Evolutionary conservation across 208 protist species (phyloP), one percentile per base, ranked within the genome.

Genomic region (Crithidia thermophila): DNA sequence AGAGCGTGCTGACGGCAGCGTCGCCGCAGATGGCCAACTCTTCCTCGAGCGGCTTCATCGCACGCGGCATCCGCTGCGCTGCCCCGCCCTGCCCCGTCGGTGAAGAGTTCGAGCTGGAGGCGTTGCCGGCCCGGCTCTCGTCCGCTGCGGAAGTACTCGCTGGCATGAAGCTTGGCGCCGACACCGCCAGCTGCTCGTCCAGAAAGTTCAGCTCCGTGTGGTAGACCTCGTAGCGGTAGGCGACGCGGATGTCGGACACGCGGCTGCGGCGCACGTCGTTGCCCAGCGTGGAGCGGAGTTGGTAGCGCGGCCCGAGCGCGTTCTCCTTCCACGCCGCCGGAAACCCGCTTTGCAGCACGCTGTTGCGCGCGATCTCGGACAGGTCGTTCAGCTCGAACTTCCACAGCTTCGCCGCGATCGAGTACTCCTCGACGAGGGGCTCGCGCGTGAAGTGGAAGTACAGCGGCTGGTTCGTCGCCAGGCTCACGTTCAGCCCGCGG

Each of bases 341-440:
- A 62, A 98, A 99, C 27, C 98, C 98, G 65, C 85, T 93, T 73
- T 98, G 93, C 21, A 98, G 68, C 6, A 99, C 98, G 33, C 80
- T 94, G 76, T 99, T 99, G 30, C 96, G 91, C n/a, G 98, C 98
- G 56, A 99, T 98, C 77, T 99, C 99, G 52, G 94, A 99, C 23
- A 99, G 79, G 74, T 99, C 98, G 64, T 94, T 94, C 34, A 96
- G 91, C 58, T 95, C 93, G n/a, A 99, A 84, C 66, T 97, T 82
- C 93, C 95, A 99, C 51, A 99, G 77, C 81, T 99, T 99, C n/a
- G 96, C 88, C 0, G 98, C 97, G 60, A 99, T 97, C 59, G 85
- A 91, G 79, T 99, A 99, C 82, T 99, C 99, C 79, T 99, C 98
- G 39, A 99, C 94, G 5, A 99, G 85, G 8, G 99, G 98, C 78